Percentiles rank a stretch among this genome's conserved stretches.
These are phyloP conservation scores for Candida boidinii DNA, from an alignment of 805 yeast species.

Conservation along the genomic window DNA sequence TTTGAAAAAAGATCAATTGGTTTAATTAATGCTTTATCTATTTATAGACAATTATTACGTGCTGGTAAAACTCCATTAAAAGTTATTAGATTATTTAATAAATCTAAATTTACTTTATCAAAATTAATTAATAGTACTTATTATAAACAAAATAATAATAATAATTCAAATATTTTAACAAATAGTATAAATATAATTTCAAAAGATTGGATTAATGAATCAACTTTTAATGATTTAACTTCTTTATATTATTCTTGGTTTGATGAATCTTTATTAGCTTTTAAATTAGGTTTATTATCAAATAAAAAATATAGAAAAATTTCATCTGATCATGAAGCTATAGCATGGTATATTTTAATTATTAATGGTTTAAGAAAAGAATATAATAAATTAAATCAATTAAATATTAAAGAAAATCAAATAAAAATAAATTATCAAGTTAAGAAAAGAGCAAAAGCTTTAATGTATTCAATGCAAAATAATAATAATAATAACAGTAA, in stretches of 20 bases:
- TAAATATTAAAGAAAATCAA: conserved; percentile 41
- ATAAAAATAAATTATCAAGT: conserved; percentile 53
- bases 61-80: conserved; percentile 66
- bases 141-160: background rate
- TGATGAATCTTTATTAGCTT: conserved; percentile 55
- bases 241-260: conserved; percentile 55
- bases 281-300: conserved; percentile 40
- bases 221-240: conserved; percentile 40
- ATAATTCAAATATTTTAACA: conserved; percentile 8
- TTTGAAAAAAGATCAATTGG: conserved; percentile 33
- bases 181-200: conserved; percentile 14
- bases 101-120: conserved; percentile 21
- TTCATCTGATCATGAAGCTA: conserved; percentile 49
- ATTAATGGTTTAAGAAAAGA: conserved; percentile 47
- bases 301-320: conserved; percentile 26
- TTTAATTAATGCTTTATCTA: conserved; percentile 37
- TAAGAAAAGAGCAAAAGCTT: conserved; percentile 37
- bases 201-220: conserved; percentile 31
- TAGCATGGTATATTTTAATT: conserved; percentile 65
- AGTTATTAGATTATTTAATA: conserved; percentile 27
- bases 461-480: conserved; percentile 10
- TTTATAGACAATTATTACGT: conserved; percentile 60
- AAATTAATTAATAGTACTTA: background rate
- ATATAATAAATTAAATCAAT: conserved; percentile 31
- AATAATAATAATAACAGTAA: background rate